Conservation (phyloP, 129 eudicot genomes). For the Deinandra increscens region DNA sequence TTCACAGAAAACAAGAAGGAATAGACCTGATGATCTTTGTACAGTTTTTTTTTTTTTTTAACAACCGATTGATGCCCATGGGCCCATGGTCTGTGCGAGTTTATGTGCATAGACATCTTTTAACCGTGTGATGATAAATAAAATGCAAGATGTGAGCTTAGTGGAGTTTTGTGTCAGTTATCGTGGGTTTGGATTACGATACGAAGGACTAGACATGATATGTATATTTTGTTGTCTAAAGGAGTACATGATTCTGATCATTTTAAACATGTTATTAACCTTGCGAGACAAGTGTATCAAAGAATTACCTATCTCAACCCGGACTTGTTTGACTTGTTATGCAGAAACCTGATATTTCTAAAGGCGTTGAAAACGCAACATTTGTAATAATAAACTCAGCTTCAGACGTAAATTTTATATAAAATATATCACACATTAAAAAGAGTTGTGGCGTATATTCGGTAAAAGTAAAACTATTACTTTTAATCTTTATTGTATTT, state of each 20-base stretch:
- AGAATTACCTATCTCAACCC: neutral
- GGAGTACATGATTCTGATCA: neutral
- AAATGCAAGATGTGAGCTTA: slow-evolving; percentile 22
- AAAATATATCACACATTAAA: too few species aligned
- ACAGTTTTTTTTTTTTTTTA: slow-evolving; percentile 26
- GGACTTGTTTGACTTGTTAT: too few species aligned
- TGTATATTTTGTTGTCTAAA: neutral
- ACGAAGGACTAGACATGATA: neutral
- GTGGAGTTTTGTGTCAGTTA: slow-evolving; percentile 18
- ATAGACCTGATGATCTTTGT: slow-evolving; percentile 14
- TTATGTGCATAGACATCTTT: slow-evolving; percentile 6
- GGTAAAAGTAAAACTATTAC: too few species aligned
- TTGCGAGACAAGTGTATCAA: neutral
- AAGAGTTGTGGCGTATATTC: too few species aligned
- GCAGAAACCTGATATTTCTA: too few species aligned
- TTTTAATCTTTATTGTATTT: too few species aligned
- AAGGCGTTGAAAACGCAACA: too few species aligned
- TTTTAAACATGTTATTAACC: neutral
- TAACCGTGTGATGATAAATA: slow-evolving; percentile 10
- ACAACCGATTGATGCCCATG: slow-evolving; percentile 15
- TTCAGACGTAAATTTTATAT: too few species aligned
- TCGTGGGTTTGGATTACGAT: slow-evolving; percentile 2
- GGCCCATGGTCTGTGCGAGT: slow-evolving; percentile 1
- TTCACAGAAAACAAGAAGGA: slow-evolving; percentile 23
- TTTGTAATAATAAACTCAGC: too few species aligned